Evolutionary conservation across 495 filamentous ascomycete genomes (phyloP), one percentile per base, ranked within the genome.

Genomic region (Podospora anserina): DNA sequence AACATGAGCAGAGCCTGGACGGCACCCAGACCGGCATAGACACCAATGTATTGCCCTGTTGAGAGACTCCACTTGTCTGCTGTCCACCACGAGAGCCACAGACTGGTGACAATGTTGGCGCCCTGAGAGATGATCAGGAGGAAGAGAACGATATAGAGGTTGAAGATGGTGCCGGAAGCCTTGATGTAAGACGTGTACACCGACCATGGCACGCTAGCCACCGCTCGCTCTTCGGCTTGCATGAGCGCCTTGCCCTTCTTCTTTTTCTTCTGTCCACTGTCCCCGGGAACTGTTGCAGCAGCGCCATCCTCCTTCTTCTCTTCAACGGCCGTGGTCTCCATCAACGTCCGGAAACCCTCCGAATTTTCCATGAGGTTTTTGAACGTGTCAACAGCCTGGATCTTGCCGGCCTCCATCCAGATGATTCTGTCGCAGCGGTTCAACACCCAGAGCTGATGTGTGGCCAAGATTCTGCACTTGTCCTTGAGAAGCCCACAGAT

Each of bases 31-130:
- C 82, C 91, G 15, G 90, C 91, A 72, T 97, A 99, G 34, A 92
- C 86, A 15, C 92, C 94, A 71, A 97, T 97, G 68, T 97, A 97
- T 53, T 83, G 76, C 0, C 90, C 91, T 20, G 80, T 87, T 0
- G 82, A 81, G 70, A 88, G 90, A 11, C 83, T 79, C 70, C 87
- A 92, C 70, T 90, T 91, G 75, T 91, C 77, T 6, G 87, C 87
- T 0, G 92, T 94, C 94, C 94, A 98, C 78, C 87, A 98, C 1
- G 92, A 92, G 13, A 98, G 87, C 94, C 94, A 99, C 64, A 99
- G 78, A 69, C 88, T 93, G 13, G 93, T 96, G 69, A 86, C 85
- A 65, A 99, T 93, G 74, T 95, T 97, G 64, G 89, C 86, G 19
- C 88, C 92, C 71, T 97, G 93, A 0, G 90, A 87, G 13, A 91